Conservation (phyloP, 306 rosid genomes). For the Cucumis hystrix region DNA sequence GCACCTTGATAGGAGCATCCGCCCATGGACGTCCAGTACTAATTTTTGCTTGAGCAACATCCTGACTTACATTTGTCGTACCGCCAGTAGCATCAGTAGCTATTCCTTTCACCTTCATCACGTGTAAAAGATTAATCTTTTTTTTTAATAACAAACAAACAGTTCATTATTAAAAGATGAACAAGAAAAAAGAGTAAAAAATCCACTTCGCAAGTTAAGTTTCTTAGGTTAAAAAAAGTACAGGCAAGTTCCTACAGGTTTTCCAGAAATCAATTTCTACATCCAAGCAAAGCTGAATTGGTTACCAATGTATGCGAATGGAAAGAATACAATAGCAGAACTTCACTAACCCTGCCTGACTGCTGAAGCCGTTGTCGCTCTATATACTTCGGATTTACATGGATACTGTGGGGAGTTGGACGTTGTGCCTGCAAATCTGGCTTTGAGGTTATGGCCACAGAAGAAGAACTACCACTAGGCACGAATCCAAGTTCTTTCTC, state of each 20-base stretch:
- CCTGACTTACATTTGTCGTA: constrained; percentile 32
- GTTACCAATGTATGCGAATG: background rate
- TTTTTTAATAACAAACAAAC: too few relatives aligned
- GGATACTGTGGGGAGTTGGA: constrained; percentile 61
- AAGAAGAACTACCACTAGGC: constrained; percentile 40
- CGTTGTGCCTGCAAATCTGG: constrained; percentile 63
- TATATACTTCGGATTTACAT: constrained; percentile 86
- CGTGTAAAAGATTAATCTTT: background rate
- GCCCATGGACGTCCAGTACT: constrained; percentile 49
- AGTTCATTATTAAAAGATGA: background rate
- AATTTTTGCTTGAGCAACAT: constrained; percentile 24
- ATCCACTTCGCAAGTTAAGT: background rate
- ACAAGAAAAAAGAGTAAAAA: background rate
- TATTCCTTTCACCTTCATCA: constrained; percentile 44
- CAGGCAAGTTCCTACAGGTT: background rate
- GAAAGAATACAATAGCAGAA: background rate
- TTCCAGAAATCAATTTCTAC: background rate
- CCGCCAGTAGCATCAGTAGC: constrained; percentile 35
- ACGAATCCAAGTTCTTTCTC: constrained; percentile 75
- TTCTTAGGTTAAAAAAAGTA: background rate
- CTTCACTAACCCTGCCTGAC: constrained; percentile 52
- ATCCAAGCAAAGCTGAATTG: background rate
- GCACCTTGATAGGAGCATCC: constrained; percentile 43
- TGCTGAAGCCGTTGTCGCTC: constrained; percentile 89
- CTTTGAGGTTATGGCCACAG: constrained; percentile 35